Conservation (phyloP, 257 asterid genomes). For the Solanum appendiculatum region DNA sequence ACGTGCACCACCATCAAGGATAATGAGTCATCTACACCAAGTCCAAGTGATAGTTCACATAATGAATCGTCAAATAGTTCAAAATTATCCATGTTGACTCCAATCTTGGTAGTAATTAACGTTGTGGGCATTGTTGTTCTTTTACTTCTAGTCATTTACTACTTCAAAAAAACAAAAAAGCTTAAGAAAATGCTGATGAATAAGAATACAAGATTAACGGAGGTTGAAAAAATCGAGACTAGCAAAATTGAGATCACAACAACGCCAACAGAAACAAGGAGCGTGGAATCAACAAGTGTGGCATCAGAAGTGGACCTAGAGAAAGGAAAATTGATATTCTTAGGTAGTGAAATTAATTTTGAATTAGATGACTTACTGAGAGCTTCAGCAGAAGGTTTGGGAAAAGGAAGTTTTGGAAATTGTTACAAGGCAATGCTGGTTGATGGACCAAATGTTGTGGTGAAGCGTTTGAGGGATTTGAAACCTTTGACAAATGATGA, state of each 20-base stretch:
- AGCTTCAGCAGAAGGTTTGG: conserved; percentile 77
- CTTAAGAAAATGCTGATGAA: conserved; percentile 25
- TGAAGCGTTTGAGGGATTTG: conserved; percentile 54
- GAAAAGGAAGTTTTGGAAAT: conserved; percentile 63
- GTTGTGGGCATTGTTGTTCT: conserved; percentile 24
- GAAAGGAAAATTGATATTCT: conserved; percentile 43
- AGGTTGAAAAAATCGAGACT: neutral
- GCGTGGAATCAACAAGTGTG: neutral
- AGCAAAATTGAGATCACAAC: neutral
- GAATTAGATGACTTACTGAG: conserved; percentile 60
- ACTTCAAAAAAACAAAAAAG: conserved; percentile 40
- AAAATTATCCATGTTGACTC: neutral
- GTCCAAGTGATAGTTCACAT: neutral
- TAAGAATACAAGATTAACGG: conserved; percentile 1
- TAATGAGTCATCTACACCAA: neutral
- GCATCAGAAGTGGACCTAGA: conserved; percentile 11
- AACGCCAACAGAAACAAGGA: conserved; percentile 14
- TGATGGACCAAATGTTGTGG: conserved; percentile 45
- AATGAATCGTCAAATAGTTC: neutral
- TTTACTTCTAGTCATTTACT: conserved; percentile 33
- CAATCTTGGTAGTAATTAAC: conserved; percentile 7
- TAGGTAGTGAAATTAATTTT: conserved; percentile 20
- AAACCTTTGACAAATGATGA: conserved; percentile 56
- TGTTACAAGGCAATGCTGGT: conserved; percentile 62
- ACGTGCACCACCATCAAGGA: conserved; percentile 5